phyloP scores from a whole-genome alignment of 371 early-diverging fungal species.

The Fennellomyces sp. region DNA sequence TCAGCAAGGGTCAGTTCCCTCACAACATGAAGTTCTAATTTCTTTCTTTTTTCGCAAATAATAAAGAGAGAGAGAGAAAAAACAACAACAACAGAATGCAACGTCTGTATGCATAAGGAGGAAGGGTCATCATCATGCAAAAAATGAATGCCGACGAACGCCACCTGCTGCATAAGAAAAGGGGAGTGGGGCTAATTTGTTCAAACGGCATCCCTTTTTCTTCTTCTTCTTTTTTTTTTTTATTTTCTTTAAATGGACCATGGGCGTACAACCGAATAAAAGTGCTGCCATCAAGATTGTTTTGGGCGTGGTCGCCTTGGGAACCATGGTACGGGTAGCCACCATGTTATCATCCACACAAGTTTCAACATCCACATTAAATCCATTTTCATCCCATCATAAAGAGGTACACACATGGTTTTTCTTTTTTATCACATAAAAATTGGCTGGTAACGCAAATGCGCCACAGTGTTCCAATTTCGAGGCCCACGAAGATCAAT shows the following conservation, averaged over 20 bases:
- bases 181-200: not conserved
- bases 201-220: not conserved
- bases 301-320: not conserved
- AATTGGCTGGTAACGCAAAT: too few relatives aligned
- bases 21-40: conserved; percentile 92
- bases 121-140: too few relatives aligned
- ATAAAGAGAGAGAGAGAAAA: conserved; percentile 1
- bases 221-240: conserved; percentile 2
- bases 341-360: not conserved
- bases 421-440: too few relatives aligned
- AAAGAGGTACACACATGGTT: conserved; percentile 12
- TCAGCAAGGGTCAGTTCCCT: conserved; percentile 94
- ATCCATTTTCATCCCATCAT: conserved; percentile 17
- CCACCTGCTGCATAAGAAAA: not conserved
- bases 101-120: too few relatives aligned
- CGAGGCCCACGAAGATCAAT: conserved; percentile 36
- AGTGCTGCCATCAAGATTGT: conserved; percentile 1
- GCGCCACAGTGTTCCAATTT: conserved; percentile 34
- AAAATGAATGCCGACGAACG: too few relatives aligned
- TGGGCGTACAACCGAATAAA: conserved; percentile 9
- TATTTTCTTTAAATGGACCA: not conserved
- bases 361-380: not conserved
- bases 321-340: not conserved
- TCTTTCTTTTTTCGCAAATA: not conserved
- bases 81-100: not conserved